A percentile compares a stretch with the other conserved stretches of the same genome.
phyloP scores from a whole-genome alignment of 2,329 filamentous ascomycete genomes.

The Chaetomiaceae sp. region DNA sequence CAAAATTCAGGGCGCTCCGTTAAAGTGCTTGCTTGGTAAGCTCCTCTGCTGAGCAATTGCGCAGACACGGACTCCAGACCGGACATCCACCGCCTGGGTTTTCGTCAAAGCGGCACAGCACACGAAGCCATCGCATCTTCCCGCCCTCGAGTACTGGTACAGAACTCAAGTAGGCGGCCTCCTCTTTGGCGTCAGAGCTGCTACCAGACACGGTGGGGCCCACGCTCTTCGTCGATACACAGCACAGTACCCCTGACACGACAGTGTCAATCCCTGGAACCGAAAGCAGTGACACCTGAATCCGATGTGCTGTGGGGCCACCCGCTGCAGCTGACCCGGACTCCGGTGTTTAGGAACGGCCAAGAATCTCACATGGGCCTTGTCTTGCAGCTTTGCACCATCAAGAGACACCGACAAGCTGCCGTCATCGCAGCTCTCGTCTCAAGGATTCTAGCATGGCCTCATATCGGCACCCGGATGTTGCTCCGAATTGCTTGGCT shows the following conservation, averaged over 20 bases:
- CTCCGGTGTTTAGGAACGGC: constrained; percentile 13
- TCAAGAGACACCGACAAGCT: not conserved
- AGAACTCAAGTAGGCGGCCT: too few relatives aligned
- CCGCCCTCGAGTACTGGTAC: too few relatives aligned
- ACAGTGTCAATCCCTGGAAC: constrained; percentile 6
- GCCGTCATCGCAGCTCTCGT: not conserved
- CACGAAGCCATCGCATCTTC: too few relatives aligned
- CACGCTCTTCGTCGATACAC: too few relatives aligned
- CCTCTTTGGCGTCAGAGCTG: too few relatives aligned
- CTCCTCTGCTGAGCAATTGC: not conserved
- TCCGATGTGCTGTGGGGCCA: too few relatives aligned
- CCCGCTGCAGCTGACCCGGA: constrained; percentile 4
- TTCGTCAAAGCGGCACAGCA: too few relatives aligned
- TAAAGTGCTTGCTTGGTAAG: not conserved
- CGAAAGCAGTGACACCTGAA: constrained; percentile 6
- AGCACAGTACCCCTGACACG: too few relatives aligned
- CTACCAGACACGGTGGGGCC: too few relatives aligned
- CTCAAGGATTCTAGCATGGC: constrained; percentile 11
- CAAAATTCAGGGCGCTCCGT: constrained; percentile 1
- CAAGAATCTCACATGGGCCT: constrained; percentile 6
- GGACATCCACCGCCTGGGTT: too few relatives aligned
- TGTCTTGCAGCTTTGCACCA: constrained; percentile 13
- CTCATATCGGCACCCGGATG: not conserved
- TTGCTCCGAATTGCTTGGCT: not conserved
- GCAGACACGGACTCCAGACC: not conserved